These are phyloP conservation scores for Suillus decipiens DNA, from an alignment of 768 basidiomycete species.

Conservation along the genomic window DNA sequence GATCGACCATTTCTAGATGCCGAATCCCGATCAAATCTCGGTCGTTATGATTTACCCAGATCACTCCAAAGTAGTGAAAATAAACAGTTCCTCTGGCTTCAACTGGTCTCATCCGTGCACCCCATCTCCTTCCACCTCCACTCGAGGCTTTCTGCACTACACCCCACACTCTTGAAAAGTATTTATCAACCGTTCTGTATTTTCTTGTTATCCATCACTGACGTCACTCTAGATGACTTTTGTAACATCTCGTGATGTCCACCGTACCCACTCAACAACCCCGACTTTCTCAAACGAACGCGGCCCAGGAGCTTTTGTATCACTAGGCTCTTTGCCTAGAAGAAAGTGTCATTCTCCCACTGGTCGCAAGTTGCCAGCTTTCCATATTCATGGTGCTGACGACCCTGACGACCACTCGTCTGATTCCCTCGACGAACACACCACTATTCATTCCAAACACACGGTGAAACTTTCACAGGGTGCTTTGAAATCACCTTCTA, in stretches of 20 bases:
- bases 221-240: conserved; percentile 22
- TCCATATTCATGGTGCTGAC: conserved; percentile 23
- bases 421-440: conserved; percentile 20
- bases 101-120: background rate
- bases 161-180: background rate
- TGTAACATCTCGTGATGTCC: conserved; percentile 9
- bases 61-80: conserved; percentile 2
- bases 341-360: conserved; percentile 25
- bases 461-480: conserved; percentile 13
- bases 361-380: conserved; percentile 19
- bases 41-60: no score
- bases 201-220: background rate
- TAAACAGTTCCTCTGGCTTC: background rate
- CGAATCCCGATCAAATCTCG: conserved; percentile 8
- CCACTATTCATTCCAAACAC: conserved; percentile 9
- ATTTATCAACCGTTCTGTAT: background rate
- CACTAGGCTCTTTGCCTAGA: conserved; percentile 48
- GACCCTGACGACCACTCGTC: conserved; percentile 26
- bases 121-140: background rate
- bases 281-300: conserved; percentile 40
- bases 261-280: conserved; percentile 10
- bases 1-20: conserved; percentile 8
- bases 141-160: background rate
- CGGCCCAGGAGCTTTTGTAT: conserved; percentile 50
- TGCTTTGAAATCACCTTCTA: conserved; percentile 18